Base-by-base conservation (phyloP, 805 yeast species). In the Candida anglica region DNA sequence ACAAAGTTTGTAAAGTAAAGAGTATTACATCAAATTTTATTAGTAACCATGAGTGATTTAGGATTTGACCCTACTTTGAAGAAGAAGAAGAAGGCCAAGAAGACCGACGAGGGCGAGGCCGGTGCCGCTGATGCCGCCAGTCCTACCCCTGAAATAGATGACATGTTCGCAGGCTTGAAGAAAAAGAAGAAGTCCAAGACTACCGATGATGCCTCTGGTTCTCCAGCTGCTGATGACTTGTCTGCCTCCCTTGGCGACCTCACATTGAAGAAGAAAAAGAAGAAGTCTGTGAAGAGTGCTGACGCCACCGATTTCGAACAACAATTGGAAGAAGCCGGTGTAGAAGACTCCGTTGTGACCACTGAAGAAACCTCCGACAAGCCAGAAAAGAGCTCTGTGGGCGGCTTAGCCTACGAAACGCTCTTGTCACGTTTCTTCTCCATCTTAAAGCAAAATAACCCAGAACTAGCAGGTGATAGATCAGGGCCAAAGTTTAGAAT, bases 381-480 rank as follows among this genome's bases (percentile, higher is more conserved):
- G 16, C 44, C 47, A 28, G 73, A 42, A 28, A 9, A 33, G 36
- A 36, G 47, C 30, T 66, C 69, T 48, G 43, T 37, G 28, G 71
- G 70, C 28, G 91, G 82, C 32, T 69, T 83, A 44, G 77, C 89
- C 39, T 93, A 93, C 64, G 79, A 78, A 39, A 75, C 73, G 30
- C 75, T 93, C 44, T 74, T 93, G 52, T 74, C 82, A 34, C 77
- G 98, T 59, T 93, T 93, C 60, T 93, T 89, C 71, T 64, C 68
- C 35, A 81, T 91, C 41, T 74, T 93, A 55, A 87, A 86, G 53
- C 81, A 86, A 43, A 91, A 91, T 67, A 93, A 93, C 69, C 99
- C 99, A 42, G 98, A 93, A 63, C 77, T 93, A 53, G 98, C 98
- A 28, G 97, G 97, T 58, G 98, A 91, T 59, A 81, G 95, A 64